phyloP scores from a whole-genome alignment of 805 yeast genomes.

The Sugiyamaella mastotermitis region DNA sequence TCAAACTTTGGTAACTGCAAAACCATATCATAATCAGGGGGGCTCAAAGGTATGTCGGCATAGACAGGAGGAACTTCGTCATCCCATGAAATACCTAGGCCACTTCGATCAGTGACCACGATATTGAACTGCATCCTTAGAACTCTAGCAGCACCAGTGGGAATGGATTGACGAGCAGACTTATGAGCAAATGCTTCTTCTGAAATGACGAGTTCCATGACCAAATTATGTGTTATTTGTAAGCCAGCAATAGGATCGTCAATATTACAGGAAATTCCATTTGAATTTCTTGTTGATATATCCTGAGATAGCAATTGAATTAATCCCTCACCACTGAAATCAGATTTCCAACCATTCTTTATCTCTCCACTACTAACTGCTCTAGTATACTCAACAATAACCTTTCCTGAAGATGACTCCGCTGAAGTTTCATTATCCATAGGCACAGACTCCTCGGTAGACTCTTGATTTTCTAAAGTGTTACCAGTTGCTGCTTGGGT shows the following conservation, averaged over 20 bases:
- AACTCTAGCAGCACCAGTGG: constrained; percentile 91
- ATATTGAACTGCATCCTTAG: constrained; percentile 89
- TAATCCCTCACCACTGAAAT: constrained; percentile 69
- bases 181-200: constrained; percentile 51
- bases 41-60: constrained; percentile 78
- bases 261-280: constrained; percentile 68
- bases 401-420: constrained; percentile 2
- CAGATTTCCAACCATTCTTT: constrained; percentile 93
- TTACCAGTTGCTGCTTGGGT: constrained; percentile 1
- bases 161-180: constrained; percentile 29
- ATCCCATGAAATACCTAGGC: constrained; percentile 96
- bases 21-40: constrained; percentile 64
- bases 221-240: constrained; percentile 64
- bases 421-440: constrained; percentile 8
- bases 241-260: constrained; percentile 78
- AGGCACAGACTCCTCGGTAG: constrained; percentile 5
- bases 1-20: constrained; percentile 19
- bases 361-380: constrained; percentile 74
- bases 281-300: constrained; percentile 27
- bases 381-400: constrained; percentile 55
- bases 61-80: constrained; percentile 98
- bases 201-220: constrained; percentile 88
- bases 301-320: constrained; percentile 50
- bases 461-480: constrained; percentile 1
- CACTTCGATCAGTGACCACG: constrained; percentile 82